Evolutionary conservation across 2,329 filamentous ascomycete genomes (phyloP).

Genomic region (Thielaviopsis populi): DNA sequence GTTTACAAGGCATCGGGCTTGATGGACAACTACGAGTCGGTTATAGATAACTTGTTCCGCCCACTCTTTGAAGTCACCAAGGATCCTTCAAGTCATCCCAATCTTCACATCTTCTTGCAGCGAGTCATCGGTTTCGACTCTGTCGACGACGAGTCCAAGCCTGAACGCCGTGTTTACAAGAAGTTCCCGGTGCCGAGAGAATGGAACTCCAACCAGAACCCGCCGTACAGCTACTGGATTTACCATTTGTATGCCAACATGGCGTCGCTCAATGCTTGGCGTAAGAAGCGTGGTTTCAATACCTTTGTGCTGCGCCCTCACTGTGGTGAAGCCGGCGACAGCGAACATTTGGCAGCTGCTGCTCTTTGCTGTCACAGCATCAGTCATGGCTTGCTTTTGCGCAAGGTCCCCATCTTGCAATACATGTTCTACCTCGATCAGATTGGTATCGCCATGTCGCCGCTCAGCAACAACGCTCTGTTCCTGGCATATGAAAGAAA

Average conservation of each 20-base stretch:
- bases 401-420: constrained; percentile 87
- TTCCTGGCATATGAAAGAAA: constrained; percentile 96
- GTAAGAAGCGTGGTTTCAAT: constrained; percentile 84
- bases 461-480: constrained; percentile 89
- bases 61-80: constrained; percentile 90
- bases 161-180: constrained; percentile 81
- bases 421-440: constrained; percentile 98
- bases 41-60: constrained; percentile 81
- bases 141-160: constrained; percentile 95
- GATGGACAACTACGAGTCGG: constrained; percentile 80
- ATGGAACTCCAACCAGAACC: constrained; percentile 89
- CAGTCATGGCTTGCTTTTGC: constrained; percentile 79
- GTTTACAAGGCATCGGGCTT: constrained; percentile 82
- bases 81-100: constrained; percentile 72
- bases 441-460: constrained; percentile 98
- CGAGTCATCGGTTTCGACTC: constrained; percentile 94
- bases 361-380: constrained; percentile 92
- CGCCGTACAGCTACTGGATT: constrained; percentile 97
- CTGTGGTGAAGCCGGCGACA: constrained; percentile 92
- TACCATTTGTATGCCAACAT: constrained; percentile 96
- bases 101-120: constrained; percentile 87
- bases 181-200: constrained; percentile 85
- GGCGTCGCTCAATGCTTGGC: constrained; percentile 78
- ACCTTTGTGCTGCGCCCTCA: constrained; percentile 87
- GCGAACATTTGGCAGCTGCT: constrained; percentile 85